Conservation (phyloP, 306 rosid genomes). For the Echinosophora koreensis region DNA sequence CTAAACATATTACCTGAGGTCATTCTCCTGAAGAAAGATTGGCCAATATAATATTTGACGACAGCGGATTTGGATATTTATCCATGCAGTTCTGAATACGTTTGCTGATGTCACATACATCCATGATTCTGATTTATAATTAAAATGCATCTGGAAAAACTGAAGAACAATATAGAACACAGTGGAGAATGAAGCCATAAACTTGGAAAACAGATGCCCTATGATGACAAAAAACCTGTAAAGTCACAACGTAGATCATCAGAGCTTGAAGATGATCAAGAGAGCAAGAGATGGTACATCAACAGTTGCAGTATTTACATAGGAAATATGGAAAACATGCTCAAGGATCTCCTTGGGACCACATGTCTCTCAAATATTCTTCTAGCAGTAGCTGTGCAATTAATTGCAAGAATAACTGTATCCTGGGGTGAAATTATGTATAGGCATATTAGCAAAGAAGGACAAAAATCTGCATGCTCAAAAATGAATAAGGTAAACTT, state of each 20-base stretch:
- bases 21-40: constrained; percentile 76
- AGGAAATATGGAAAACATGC: constrained; percentile 50
- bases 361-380: constrained; percentile 54
- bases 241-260: constrained; percentile 47
- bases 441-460: constrained; percentile 40
- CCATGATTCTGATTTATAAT: constrained; percentile 67
- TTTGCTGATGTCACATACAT: constrained; percentile 53
- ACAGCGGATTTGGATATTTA: constrained; percentile 69
- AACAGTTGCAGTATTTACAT: constrained; percentile 53
- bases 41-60: constrained; percentile 96
- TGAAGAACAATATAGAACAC: constrained; percentile 69
- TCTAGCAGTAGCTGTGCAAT: constrained; percentile 72
- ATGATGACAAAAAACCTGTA: constrained; percentile 69
- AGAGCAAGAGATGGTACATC: constrained; percentile 8
- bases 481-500: constrained; percentile 45
- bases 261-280: constrained; percentile 44
- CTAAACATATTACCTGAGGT: constrained; percentile 65
- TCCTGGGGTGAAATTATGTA: constrained; percentile 62
- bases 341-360: constrained; percentile 55
- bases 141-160: constrained; percentile 58
- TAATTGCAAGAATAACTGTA: constrained; percentile 77
- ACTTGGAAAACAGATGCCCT: constrained; percentile 69
- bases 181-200: constrained; percentile 76
- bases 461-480: constrained; percentile 33
- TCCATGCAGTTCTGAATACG: constrained; percentile 67